phyloP scores from a whole-genome alignment of 2,329 filamentous ascomycete genomes.

The Penicillium sclerotiorum region DNA sequence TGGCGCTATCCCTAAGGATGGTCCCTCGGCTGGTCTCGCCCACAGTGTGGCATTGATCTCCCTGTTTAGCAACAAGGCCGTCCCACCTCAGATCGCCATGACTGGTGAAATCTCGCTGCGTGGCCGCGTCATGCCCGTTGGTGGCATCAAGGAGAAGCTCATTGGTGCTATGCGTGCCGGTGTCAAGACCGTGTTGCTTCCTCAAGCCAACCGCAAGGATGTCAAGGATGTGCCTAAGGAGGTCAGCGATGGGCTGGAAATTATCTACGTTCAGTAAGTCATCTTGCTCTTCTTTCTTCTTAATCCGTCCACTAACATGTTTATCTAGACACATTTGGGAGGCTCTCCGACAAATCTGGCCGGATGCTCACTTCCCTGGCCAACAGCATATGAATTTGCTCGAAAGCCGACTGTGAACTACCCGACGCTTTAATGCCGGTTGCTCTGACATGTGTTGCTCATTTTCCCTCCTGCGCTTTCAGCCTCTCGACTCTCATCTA shows the following conservation, averaged over 20 bases:
- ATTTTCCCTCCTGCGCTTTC: neutral
- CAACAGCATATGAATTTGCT: slow-evolving; percentile 69
- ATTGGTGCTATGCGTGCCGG: slow-evolving; percentile 92
- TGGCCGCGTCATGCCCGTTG: slow-evolving; percentile 88
- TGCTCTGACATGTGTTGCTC: neutral
- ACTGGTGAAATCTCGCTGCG: slow-evolving; percentile 79
- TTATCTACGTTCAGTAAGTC: slow-evolving; percentile 82
- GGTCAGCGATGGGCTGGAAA: slow-evolving; percentile 82
- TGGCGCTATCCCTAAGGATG: slow-evolving; percentile 93
- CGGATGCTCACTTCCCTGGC: slow-evolving; percentile 80
- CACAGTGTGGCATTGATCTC: slow-evolving; percentile 93
- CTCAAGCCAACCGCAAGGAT: slow-evolving; percentile 87
- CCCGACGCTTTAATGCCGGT: neutral
- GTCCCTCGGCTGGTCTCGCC: slow-evolving; percentile 79
- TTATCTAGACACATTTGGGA: slow-evolving; percentile 82
- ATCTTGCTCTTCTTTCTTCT: neutral
- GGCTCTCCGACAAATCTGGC: slow-evolving; percentile 88
- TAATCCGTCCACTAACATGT: slow-evolving; percentile 16
- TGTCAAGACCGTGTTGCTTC: slow-evolving; percentile 90
- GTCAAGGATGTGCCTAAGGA: slow-evolving; percentile 87
- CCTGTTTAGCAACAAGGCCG: slow-evolving; percentile 80
- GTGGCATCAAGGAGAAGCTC: slow-evolving; percentile 97
- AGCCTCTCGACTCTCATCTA: slow-evolving; percentile 1
- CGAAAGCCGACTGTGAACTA: slow-evolving; percentile 74
- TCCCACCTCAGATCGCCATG: slow-evolving; percentile 94